phyloP scores from a whole-genome alignment of 208 protist species.

The Tritrichomonas foetus region DNA sequence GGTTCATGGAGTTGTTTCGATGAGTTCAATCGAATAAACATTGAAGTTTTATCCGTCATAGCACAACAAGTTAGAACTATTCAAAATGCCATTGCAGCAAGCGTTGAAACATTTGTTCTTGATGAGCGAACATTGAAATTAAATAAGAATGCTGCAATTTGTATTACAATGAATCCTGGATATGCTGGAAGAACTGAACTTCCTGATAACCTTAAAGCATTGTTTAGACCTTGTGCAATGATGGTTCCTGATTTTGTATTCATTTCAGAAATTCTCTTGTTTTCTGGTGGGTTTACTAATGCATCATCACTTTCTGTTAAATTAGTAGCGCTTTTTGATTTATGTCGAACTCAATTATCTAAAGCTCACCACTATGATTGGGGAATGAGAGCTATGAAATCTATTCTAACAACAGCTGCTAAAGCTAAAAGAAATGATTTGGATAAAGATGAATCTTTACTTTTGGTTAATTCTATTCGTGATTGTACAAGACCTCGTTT shows the following conservation, averaged over 20 bases:
- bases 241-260: constrained; percentile 97
- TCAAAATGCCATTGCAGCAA: constrained; percentile 54
- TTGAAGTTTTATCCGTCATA: constrained; percentile 61
- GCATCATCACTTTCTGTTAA: constrained; percentile 82
- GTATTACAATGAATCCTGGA: constrained; percentile 83
- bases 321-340: constrained; percentile 88
- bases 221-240: constrained; percentile 72
- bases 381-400: constrained; percentile 94
- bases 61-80: constrained; percentile 59
- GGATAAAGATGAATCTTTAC: constrained; percentile 75
- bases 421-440: constrained; percentile 79
- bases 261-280: constrained; percentile 92
- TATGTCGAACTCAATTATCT: constrained; percentile 88
- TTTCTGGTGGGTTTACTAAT: constrained; percentile 89
- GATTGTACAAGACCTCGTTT: constrained; percentile 60
- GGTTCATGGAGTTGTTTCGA: constrained; percentile 67
- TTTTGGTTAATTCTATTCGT: constrained; percentile 80
- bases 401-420: constrained; percentile 88
- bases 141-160: constrained; percentile 66
- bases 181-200: constrained; percentile 92
- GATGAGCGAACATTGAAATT: constrained; percentile 56
- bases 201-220: constrained; percentile 85
- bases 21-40: constrained; percentile 66
- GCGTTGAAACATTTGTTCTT: constrained; percentile 54
- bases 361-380: constrained; percentile 94